A percentile compares a stretch with the other conserved stretches of the same genome.
These are phyloP conservation scores for Diaporthe eres DNA, from an alignment of 2,329 filamentous ascomycete genomes.

Conservation along the genomic window DNA sequence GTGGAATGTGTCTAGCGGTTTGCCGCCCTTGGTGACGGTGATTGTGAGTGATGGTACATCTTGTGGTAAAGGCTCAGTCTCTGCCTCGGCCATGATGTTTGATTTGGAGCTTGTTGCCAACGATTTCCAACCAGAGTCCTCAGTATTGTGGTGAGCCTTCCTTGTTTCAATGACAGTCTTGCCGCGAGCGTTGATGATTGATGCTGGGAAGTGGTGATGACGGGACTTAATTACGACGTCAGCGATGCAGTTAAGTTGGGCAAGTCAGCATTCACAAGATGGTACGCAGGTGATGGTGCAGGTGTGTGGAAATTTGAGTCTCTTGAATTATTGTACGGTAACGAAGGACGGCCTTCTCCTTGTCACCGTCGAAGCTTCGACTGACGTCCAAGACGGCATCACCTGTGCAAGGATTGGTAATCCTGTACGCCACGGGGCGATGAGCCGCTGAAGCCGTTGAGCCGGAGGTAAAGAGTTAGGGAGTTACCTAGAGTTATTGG, in stretches of 20 bases:
- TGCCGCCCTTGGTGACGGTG: constrained; percentile 43
- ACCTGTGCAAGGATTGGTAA: constrained; percentile 33
- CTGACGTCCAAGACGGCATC: constrained; percentile 30
- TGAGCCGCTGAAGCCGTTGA: constrained; percentile 22
- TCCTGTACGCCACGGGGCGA: constrained; percentile 17
- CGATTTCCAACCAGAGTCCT: background rate
- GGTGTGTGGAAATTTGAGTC: background rate
- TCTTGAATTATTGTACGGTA: background rate
- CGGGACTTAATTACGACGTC: background rate
- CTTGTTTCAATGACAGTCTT: background rate
- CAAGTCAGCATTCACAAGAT: constrained; percentile 5
- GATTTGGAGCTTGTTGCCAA: background rate
- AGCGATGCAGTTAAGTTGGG: background rate
- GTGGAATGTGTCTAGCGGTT: constrained; percentile 42
- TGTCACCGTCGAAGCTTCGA: constrained; percentile 38
- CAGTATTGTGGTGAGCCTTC: background rate
- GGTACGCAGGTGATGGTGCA: background rate
- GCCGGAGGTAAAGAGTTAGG: background rate
- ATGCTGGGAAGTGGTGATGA: background rate
- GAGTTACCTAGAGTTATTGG: background rate
- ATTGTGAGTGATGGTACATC: constrained; percentile 38
- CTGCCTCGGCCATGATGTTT: constrained; percentile 8
- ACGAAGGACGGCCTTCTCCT: background rate
- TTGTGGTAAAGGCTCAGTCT: background rate
- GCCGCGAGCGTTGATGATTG: too few relatives aligned